Evolutionary conservation across 139 green algal species (phyloP).

Genomic region (Parachlorella kessleri): DNA sequence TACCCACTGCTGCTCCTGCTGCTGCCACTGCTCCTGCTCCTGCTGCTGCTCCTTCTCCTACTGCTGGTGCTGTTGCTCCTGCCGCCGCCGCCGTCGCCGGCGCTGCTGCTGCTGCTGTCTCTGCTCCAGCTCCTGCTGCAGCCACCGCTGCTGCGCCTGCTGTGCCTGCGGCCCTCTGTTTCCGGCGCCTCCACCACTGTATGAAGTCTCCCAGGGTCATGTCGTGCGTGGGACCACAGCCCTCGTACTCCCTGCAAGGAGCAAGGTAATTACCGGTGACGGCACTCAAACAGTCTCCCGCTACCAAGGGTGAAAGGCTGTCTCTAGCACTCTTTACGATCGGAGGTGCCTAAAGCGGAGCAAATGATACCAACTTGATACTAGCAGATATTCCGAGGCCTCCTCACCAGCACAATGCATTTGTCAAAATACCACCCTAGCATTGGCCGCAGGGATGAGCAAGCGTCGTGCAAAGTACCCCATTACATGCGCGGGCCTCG

Average conservation of each 20-base stretch:
- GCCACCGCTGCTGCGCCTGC: neutral
- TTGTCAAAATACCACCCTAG: too few relatives aligned
- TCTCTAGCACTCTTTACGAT: neutral
- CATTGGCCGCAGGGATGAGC: too few relatives aligned
- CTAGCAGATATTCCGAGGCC: too few relatives aligned
- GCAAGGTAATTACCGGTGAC: neutral
- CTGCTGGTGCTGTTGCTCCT: neutral
- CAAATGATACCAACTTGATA: too few relatives aligned
- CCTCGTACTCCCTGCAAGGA: conserved; percentile 29
- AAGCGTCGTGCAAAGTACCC: too few relatives aligned
- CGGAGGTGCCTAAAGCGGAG: neutral
- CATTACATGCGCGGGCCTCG: too few relatives aligned
- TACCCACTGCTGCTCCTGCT: too few relatives aligned
- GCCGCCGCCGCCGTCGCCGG: neutral
- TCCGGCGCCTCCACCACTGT: conserved; percentile 50
- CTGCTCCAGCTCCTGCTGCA: neutral
- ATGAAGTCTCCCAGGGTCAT: conserved; percentile 59
- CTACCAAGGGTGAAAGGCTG: neutral
- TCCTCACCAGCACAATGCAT: too few relatives aligned
- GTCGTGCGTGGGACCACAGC: conserved; percentile 26
- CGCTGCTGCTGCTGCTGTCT: conserved; percentile 2
- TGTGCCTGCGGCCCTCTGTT: neutral
- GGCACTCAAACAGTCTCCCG: neutral
- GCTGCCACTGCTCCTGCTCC: too few relatives aligned
- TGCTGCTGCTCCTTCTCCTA: neutral